A percentile compares a stretch with the other conserved stretches of the same genome.
Evolutionary conservation across 805 yeast species (phyloP).

Genomic region (Ogataea siamensis): DNA sequence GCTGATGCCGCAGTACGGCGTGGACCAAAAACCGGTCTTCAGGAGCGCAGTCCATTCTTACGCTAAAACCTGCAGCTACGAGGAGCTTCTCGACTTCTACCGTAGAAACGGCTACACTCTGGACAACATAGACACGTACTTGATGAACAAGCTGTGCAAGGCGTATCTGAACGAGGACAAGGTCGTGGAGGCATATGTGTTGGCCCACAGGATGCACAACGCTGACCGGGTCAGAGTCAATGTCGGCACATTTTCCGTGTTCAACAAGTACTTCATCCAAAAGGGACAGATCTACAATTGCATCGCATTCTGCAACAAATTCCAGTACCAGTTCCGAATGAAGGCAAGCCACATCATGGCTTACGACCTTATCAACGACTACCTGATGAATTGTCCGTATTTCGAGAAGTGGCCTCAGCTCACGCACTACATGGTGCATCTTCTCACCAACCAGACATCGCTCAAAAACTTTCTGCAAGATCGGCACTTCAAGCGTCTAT

Average conservation of each 20-base stretch:
- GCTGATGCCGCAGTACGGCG: conserved; percentile 23
- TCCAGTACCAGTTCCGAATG: conserved; percentile 15
- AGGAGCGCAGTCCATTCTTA: conserved; percentile 19
- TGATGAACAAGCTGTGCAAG: conserved; percentile 24
- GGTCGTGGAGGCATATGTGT: conserved; percentile 21
- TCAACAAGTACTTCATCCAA: conserved; percentile 22
- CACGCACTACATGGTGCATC: conserved; percentile 17
- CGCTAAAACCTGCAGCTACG: conserved; percentile 15
- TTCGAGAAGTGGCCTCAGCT: conserved; percentile 29
- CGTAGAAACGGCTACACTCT: conserved; percentile 13
- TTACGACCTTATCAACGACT: conserved; percentile 19
- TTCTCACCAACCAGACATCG: conserved; percentile 9
- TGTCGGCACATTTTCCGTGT: conserved; percentile 21
- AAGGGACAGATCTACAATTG: conserved; percentile 24
- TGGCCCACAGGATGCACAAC: conserved; percentile 7
- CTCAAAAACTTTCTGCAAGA: conserved; percentile 11
- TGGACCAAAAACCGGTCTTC: conserved; percentile 25
- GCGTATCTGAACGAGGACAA: conserved; percentile 18
- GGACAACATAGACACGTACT: conserved; percentile 13
- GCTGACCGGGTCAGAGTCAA: conserved; percentile 10
- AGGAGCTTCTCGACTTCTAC: conserved; percentile 19
- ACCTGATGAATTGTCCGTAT: conserved; percentile 20
- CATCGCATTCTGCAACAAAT: conserved; percentile 26
- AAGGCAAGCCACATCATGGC: conserved; percentile 17
- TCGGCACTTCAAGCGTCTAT: conserved; percentile 16